A percentile compares a stretch with the other conserved stretches of the same genome.
Evolutionary conservation across 2,329 filamentous ascomycete genomes (phyloP).

Genomic region (Thielaviopsis populi): DNA sequence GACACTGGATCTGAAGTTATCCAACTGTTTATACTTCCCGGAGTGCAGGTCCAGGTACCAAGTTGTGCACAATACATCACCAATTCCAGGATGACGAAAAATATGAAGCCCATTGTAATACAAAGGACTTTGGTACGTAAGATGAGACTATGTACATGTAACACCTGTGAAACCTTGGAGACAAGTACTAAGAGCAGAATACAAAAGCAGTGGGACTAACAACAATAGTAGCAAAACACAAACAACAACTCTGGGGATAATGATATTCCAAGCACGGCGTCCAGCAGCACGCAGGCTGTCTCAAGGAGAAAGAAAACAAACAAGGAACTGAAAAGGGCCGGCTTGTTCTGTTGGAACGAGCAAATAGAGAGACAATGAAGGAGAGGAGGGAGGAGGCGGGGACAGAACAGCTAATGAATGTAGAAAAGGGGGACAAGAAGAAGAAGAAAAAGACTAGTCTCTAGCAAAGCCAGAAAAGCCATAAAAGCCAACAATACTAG

Average conservation of each 20-base stretch:
- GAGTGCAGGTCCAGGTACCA: neutral
- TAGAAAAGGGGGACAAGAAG: too few species aligned
- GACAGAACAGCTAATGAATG: neutral
- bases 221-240: neutral
- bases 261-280: neutral
- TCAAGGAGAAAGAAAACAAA: neutral
- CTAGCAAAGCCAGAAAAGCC: neutral
- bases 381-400: too few species aligned
- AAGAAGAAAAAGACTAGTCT: neutral
- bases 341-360: neutral
- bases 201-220: neutral
- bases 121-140: neutral
- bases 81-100: too few species aligned
- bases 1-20: too few species aligned
- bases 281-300: neutral
- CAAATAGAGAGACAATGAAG: neutral
- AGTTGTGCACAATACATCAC: neutral
- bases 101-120: neutral
- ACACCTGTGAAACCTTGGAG: neutral
- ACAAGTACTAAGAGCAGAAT: neutral
- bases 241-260: neutral
- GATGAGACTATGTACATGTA: neutral
- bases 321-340: neutral
- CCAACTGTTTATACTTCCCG: too few species aligned
- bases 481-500: too few species aligned